Evolutionary conservation across 306 rosid species (phyloP).

Genomic region (Calophaca sinica): DNA sequence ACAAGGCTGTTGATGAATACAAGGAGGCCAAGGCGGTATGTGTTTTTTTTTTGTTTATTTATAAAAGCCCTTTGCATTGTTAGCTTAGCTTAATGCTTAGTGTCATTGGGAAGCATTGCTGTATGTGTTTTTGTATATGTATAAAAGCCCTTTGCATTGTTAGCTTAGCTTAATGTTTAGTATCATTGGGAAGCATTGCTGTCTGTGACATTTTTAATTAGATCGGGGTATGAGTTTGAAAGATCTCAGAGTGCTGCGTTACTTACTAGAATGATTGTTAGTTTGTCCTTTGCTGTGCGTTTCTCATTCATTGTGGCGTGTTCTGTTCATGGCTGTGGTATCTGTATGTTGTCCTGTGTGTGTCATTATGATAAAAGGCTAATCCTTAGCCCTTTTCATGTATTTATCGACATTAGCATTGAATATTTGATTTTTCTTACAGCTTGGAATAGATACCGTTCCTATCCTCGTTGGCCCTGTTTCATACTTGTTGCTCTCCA

Average conservation of each 20-base stretch:
- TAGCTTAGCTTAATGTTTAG: background rate
- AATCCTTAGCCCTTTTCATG: background rate
- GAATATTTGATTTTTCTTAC: conserved; percentile 48
- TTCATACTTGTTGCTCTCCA: conserved; percentile 87
- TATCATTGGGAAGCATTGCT: conserved; percentile 11
- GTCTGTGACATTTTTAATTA: background rate
- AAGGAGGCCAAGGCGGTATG: conserved; percentile 97
- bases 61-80: background rate
- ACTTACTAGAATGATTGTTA: background rate
- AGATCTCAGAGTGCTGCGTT: background rate
- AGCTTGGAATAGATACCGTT: conserved; percentile 86
- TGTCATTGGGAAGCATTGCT: too few relatives aligned
- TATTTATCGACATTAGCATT: conserved; percentile 6
- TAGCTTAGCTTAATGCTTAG: background rate
- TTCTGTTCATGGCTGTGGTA: conserved; percentile 29
- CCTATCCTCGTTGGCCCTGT: conserved; percentile 93
- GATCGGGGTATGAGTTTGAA: background rate
- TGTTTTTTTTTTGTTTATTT: background rate
- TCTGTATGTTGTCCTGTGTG: background rate
- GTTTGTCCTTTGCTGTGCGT: background rate
- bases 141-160: background rate
- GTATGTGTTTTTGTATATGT: background rate
- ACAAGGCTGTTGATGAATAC: conserved; percentile 93
- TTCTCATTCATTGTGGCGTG: background rate
- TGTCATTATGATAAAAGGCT: conserved; percentile 22